phyloP scores from a whole-genome alignment of 2,329 filamentous ascomycete genomes.

The Fusarium albosuccineum region DNA sequence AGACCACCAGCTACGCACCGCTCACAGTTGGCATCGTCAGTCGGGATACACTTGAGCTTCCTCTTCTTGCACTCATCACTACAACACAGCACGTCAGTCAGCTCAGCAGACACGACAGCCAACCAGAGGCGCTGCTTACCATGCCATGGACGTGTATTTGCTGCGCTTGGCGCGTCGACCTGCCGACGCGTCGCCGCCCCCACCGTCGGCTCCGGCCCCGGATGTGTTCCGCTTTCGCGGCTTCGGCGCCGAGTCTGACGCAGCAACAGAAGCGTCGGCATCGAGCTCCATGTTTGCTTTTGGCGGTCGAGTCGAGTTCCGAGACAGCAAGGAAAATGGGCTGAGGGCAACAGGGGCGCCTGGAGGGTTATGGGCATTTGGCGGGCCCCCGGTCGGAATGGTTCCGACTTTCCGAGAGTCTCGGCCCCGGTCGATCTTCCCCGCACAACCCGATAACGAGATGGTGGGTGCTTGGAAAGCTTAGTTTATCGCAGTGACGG shows the following conservation, averaged over 20 bases:
- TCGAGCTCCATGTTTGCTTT: neutral
- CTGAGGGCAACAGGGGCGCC: neutral
- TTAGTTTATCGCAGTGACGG: neutral
- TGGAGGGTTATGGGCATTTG: conserved; percentile 4
- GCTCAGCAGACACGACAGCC: neutral
- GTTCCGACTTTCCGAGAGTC: conserved; percentile 36
- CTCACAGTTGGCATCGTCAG: conserved; percentile 46
- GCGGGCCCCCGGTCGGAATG: conserved; percentile 27
- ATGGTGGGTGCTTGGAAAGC: neutral
- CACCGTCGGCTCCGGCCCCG: conserved; percentile 15
- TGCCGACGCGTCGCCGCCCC: neutral
- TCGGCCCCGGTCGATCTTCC: neutral
- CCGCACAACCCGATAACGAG: neutral
- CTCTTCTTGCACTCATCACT: conserved; percentile 57
- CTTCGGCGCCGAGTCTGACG: conserved; percentile 7
- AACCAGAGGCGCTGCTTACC: conserved; percentile 42
- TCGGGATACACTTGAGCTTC: conserved; percentile 56
- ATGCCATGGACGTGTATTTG: conserved; percentile 55
- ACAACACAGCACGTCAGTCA: conserved; percentile 16
- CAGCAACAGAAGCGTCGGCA: neutral
- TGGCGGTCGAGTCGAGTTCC: conserved; percentile 8
- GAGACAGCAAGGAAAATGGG: conserved; percentile 2
- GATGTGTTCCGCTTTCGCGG: conserved; percentile 33
- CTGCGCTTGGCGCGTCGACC: conserved; percentile 48
- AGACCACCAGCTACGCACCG: conserved; percentile 48